These are phyloP conservation scores for Dothistroma septosporum DNA, from an alignment of 2,329 filamentous ascomycete genomes.

Conservation along the genomic window DNA sequence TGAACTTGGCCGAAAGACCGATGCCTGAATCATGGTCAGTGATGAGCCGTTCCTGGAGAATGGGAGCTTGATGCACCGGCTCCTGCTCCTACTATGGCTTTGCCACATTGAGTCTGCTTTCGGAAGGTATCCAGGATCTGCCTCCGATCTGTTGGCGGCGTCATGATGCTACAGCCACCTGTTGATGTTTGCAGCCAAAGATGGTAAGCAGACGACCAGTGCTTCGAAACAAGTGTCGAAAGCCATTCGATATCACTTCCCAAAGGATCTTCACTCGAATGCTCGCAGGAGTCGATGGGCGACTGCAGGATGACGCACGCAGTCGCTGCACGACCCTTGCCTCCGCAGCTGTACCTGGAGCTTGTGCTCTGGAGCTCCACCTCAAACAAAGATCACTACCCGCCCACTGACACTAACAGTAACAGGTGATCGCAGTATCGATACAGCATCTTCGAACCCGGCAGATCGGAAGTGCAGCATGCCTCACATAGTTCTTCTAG, in stretches of 20 bases:
- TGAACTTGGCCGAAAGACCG: conserved; percentile 66
- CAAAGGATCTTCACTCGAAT: neutral
- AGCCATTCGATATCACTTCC: neutral
- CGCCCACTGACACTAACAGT: neutral
- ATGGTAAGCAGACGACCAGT: neutral
- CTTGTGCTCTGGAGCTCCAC: neutral
- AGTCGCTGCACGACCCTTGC: neutral
- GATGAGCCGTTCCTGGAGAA: neutral
- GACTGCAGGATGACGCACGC: conserved; percentile 1
- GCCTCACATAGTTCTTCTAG: conserved; percentile 51
- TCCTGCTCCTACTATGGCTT: conserved; percentile 63
- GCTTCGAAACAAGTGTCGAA: neutral
- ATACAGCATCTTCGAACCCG: neutral
- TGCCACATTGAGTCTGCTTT: conserved; percentile 51
- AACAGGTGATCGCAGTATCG: neutral
- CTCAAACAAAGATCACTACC: neutral
- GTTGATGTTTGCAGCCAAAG: no score
- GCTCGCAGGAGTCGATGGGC: neutral
- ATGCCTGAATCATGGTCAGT: conserved; percentile 48
- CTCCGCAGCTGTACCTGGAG: conserved; percentile 4
- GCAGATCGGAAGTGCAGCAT: conserved; percentile 13
- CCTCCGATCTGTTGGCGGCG: conserved; percentile 54
- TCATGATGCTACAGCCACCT: no score
- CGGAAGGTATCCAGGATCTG: conserved; percentile 55
- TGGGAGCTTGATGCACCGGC: conserved; percentile 43